Evolutionary conservation across 768 basidiomycete genomes (phyloP).

Genomic region (Phlebiopsis gigantea): DNA sequence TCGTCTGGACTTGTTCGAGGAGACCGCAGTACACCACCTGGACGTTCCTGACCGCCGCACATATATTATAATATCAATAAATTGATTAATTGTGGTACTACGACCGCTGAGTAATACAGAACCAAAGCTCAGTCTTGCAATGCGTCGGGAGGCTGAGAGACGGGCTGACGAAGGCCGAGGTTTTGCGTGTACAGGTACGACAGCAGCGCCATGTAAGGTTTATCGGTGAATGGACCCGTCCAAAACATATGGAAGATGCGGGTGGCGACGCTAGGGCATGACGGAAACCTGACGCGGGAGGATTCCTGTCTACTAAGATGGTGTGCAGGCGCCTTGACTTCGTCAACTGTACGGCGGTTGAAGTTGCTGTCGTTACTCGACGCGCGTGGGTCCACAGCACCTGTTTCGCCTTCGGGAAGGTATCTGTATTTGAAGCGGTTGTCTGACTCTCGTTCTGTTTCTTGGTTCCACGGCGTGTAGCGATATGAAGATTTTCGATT

Average conservation of each 20-base stretch:
- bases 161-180: constrained; percentile 68
- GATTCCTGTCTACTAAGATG: neutral
- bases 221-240: constrained; percentile 98
- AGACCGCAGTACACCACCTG: no score
- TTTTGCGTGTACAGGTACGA: constrained; percentile 99
- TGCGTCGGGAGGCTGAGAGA: constrained; percentile 26
- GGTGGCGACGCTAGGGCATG: constrained; percentile 78
- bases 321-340: neutral
- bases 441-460: constrained; percentile 81
- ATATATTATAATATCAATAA: no score
- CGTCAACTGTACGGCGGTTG: neutral
- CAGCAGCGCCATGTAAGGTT: constrained; percentile 90
- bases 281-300: constrained; percentile 51
- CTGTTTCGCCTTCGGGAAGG: neutral
- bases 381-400: neutral
- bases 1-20: no score
- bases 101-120: constrained; percentile 89
- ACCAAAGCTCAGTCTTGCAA: constrained; percentile 91
- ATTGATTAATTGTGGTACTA: no score
- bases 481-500: no score
- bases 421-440: constrained; percentile 62
- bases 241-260: constrained; percentile 98
- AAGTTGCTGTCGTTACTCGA: neutral
- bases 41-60: no score
- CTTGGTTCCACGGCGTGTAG: no score